Conservation (phyloP, 495 filamentous ascomycete genomes). For the Hypoxylon cercidicola region DNA sequence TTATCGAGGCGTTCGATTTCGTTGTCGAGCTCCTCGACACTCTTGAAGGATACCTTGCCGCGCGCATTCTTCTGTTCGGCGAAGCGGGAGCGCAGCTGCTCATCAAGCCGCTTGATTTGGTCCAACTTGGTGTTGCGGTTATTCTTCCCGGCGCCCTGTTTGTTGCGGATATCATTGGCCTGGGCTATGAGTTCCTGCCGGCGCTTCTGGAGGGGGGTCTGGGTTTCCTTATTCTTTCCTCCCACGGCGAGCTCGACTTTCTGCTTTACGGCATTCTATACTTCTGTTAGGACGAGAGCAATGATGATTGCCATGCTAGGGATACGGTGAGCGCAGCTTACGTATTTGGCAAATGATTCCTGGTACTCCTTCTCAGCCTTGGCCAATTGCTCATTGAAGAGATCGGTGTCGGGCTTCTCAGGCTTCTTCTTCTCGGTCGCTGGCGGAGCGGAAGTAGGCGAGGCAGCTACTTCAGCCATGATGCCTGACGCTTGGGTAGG, state of each 20-base stretch:
- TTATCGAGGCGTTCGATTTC: slow-evolving; percentile 83
- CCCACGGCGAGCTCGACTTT: slow-evolving; percentile 84
- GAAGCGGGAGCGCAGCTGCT: slow-evolving; percentile 80
- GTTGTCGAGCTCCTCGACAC: slow-evolving; percentile 83
- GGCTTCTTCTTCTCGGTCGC: slow-evolving; percentile 65
- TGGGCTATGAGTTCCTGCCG: slow-evolving; percentile 84
- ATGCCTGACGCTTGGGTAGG: slow-evolving; percentile 7
- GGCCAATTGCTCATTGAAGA: slow-evolving; percentile 75
- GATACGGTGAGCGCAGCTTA: slow-evolving; percentile 58
- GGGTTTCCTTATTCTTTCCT: slow-evolving; percentile 72
- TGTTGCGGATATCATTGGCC: slow-evolving; percentile 74
- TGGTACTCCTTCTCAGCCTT: slow-evolving; percentile 86
- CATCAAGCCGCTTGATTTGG: slow-evolving; percentile 86
- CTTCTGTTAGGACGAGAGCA: slow-evolving; percentile 26
- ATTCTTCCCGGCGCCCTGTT: slow-evolving; percentile 86
- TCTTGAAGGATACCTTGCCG: slow-evolving; percentile 82
- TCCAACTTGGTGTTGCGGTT: slow-evolving; percentile 78
- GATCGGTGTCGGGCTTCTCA: slow-evolving; percentile 75
- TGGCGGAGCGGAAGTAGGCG: slow-evolving; percentile 50
- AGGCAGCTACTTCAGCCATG: slow-evolving; percentile 53
- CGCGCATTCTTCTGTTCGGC: slow-evolving; percentile 85
- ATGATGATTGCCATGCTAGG: background rate
- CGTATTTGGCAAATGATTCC: slow-evolving; percentile 76
- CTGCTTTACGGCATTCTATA: slow-evolving; percentile 81
- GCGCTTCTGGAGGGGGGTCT: slow-evolving; percentile 76